phyloP scores from a whole-genome alignment of 2,329 filamentous ascomycete species.

The Aaosphaeria arxii region DNA sequence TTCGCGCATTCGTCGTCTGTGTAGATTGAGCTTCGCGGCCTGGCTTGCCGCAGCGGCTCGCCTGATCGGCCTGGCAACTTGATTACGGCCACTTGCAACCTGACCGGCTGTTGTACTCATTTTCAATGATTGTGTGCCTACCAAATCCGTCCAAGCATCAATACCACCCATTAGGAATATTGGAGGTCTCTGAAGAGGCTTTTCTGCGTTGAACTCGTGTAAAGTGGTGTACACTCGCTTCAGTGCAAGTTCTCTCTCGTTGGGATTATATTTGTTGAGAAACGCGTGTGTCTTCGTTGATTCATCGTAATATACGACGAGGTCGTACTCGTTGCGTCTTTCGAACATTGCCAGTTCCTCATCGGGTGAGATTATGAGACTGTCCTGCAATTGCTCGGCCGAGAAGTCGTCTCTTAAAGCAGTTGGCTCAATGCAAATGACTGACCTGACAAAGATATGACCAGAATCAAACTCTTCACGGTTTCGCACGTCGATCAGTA shows the following conservation, averaged over 20 bases:
- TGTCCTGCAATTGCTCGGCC: slow-evolving; percentile 63
- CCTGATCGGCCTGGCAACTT: slow-evolving; percentile 48
- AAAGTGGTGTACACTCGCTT: slow-evolving; percentile 75
- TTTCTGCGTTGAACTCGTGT: slow-evolving; percentile 77
- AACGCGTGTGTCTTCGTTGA: slow-evolving; percentile 58
- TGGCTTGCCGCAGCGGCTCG: slow-evolving; percentile 52
- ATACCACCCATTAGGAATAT: slow-evolving; percentile 80
- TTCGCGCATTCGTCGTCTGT: slow-evolving; percentile 56
- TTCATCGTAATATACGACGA: slow-evolving; percentile 90
- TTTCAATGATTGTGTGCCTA: slow-evolving; percentile 66
- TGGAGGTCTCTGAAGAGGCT: slow-evolving; percentile 68
- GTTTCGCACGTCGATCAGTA: slow-evolving; percentile 82
- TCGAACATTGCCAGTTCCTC: slow-evolving; percentile 74
- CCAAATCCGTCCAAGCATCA: slow-evolving; percentile 80
- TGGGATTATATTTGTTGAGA: slow-evolving; percentile 46
- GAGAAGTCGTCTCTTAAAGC: slow-evolving; percentile 66
- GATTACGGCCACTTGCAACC: slow-evolving; percentile 44
- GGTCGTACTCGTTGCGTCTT: slow-evolving; percentile 70
- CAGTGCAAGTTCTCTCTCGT: slow-evolving; percentile 51
- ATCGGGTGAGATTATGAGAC: slow-evolving; percentile 68
- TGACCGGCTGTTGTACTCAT: slow-evolving; percentile 55
- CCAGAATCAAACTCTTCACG: slow-evolving; percentile 81
- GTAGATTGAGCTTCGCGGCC: slow-evolving; percentile 52
- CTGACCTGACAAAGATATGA: slow-evolving; percentile 78
- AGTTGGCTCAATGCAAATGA: slow-evolving; percentile 88